Evolutionary conservation across 1,284 basidiomycete species (phyloP), one percentile per base, ranked within the genome.

Genomic region (Papiliotrema terrestris): DNA sequence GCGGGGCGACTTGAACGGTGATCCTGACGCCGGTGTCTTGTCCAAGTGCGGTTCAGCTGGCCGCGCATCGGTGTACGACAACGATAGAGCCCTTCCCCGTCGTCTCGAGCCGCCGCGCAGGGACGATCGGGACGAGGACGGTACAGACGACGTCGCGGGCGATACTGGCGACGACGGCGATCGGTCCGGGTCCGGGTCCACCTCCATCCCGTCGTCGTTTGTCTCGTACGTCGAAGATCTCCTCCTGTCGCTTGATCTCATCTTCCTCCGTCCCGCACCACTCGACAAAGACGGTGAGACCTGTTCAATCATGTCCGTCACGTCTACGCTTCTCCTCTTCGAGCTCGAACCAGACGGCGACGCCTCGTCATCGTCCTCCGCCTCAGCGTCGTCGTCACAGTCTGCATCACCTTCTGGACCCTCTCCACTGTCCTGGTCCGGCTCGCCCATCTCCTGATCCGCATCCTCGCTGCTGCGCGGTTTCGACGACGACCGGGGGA

Each of bases 401-500:
- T 46, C 54, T 25, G 17, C 58, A 15, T 37, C 51, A 46, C 22
- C 46, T 14, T 22, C 50, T 47, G 29, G 8, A 29, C 19, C 46
- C 47, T 43, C 42, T 3, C n/a, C 37, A n/a, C 17, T 49, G 45
- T 47, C 54, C 48, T 23, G 17, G 11, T 46, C 51, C 32, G n/a
- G 22, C 8, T 53, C 51, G 23, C 51, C 59, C 53, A 51, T 57
- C 23, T 46, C 37, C 49, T 60, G 45, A 29, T 54, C 56, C 46
- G 35, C 51, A 23, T 57, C 57, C 25, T 19, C 52, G 25, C 49
- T 35, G 23, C 49, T 32, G 13, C 54, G 57, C 4, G 62, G 62
- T 51, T 64, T 61, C 8, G 62, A 62, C 17, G 44, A 25, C 6
- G 63, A 63, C 36, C 61, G 51, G 1, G 73, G 73, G 66, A 75